Base-by-base conservation (phyloP, 495 filamentous ascomycete genomes). In the Aspergillus indologenus region DNA sequence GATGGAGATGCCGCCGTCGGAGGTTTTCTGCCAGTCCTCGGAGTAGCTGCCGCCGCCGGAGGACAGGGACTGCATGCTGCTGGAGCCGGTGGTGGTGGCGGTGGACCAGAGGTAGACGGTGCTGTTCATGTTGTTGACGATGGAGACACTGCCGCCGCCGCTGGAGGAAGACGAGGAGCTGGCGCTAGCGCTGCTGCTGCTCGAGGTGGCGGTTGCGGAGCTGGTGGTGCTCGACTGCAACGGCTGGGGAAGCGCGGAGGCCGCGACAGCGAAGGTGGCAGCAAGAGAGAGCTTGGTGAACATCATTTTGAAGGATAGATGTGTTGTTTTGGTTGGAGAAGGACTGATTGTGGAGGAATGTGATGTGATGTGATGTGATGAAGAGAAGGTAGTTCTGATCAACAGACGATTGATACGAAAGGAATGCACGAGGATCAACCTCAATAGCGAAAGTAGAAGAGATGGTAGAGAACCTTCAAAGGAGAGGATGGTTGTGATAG, bases 1-100 rank as follows among this genome's bases (percentile, higher is more conserved):
- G 65, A 78, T 72, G 24, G 75, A 78, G 58, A 76, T 63, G 46
- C 74, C 74, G 45, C 74, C 74, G 62, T 72, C 65, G 54, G 71
- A 53, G 63, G 68, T 72, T 58, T 62, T 71, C 23, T 67, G 57
- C 66, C 66, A 78, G 58, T 45, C 47, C 56, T 78, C 66, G 51
- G 29, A 56, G 61, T 66, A 69, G 63, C 50, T 66, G 60, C 65
- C 63, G 26, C 68, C 68, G 55, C 61, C 65, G 11, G 64, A 43
- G 40, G 54, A 20, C 14, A 77, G 58, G 46, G 65, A 68, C 8
- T 70, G 60, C 68, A 71, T 73, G 7, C 58, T 59, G 23, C 60
- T 58, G 48, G 48, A 14, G 8, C 56, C 57, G 45, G 55, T 15
- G 49, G 53, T 58, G 26, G 72, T 60, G 59, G 69, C 57, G 7